These are phyloP conservation scores for Diaporthe batatas DNA, from an alignment of 2,329 filamentous ascomycete genomes.

Conservation along the genomic window DNA sequence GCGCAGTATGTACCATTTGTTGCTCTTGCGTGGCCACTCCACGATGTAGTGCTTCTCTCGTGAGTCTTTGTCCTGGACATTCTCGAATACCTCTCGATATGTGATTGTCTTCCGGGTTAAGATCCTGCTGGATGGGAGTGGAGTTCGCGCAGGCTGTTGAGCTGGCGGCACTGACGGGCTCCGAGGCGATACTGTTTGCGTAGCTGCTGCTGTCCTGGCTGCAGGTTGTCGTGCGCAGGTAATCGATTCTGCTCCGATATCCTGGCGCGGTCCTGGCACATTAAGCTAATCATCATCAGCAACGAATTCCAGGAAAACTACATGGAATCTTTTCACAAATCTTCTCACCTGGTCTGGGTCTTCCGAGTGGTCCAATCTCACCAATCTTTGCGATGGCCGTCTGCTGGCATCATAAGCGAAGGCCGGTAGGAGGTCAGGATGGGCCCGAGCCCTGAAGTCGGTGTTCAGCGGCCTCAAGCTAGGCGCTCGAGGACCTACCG, in stretches of 20 bases:
- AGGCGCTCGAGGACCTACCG: not conserved
- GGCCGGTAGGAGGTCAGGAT: not conserved
- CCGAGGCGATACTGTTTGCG: not conserved
- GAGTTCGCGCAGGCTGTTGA: not conserved
- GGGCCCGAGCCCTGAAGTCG: not conserved
- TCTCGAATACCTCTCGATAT: not conserved
- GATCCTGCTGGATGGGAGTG: too few species aligned
- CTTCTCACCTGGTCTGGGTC: not conserved
- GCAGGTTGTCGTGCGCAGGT: not conserved
- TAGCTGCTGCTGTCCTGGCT: too few species aligned
- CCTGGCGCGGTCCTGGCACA: not conserved
- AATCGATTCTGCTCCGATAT: not conserved
- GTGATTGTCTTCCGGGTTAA: not conserved
- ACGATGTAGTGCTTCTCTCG: conserved; percentile 21
- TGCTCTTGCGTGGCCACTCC: not conserved
- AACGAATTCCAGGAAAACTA: not conserved
- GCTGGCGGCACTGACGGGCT: not conserved
- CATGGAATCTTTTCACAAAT: not conserved
- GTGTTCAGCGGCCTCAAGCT: not conserved
- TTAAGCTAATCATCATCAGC: not conserved
- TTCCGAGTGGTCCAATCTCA: not conserved
- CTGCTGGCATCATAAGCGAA: not conserved
- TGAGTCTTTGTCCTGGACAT: not conserved
- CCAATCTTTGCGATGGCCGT: conserved; percentile 5
- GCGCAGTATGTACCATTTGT: conserved; percentile 14